Base-by-base conservation (phyloP, 192 early-diverging fungal species). In the Bifiguratus adelaidae region DNA sequence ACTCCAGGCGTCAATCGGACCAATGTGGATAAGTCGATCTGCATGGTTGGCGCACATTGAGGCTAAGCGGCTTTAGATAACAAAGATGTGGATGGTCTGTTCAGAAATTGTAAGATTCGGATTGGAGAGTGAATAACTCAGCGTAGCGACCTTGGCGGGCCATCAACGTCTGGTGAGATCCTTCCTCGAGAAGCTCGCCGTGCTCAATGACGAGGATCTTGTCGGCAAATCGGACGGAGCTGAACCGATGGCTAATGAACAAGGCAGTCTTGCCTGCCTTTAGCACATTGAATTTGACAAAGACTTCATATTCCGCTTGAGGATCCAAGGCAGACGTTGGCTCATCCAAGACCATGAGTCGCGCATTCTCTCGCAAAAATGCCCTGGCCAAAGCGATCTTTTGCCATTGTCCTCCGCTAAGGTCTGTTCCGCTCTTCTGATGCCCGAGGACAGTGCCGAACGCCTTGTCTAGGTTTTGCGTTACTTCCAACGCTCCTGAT, bases 331-430 rank as follows among this genome's bases (percentile, higher is more conserved):
- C 85, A 11, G 79, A 80, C 8, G 89, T 92, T 1, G 89, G 89
- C 55, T 92, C 92, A 56, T 93, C 92, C 55, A 92, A 62, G 27
- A 91, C 74, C 45, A 90, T 73, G 30, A 88, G 85, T 26, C 61
- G 73, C 15, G 93, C 77, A 5, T 40, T 1, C 48, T 92, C 74
- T 73, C 92, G 92, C 29, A 96, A 69, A 41, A 96, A 85, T 32
- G 90, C 83, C 28, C 93, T 71, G 13, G 93, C 86, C 30, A 96
- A 70, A 9, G 90, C 83, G 12, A 96, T 78, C 3, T 91, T 61
- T 65, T 96, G 93, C 66, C 89, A 88, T 61, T 92, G 90, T 12
- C 89, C 90, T n/a, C 90, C 89, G 22, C 75, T 80, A 13, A 95
- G 63, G 48, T 86, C 70, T 48, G 82, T 81, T 0, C 93, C 93